phyloP scores from a whole-genome alignment of 2,329 filamentous ascomycete genomes.

The Ophiostoma piceae region DNA sequence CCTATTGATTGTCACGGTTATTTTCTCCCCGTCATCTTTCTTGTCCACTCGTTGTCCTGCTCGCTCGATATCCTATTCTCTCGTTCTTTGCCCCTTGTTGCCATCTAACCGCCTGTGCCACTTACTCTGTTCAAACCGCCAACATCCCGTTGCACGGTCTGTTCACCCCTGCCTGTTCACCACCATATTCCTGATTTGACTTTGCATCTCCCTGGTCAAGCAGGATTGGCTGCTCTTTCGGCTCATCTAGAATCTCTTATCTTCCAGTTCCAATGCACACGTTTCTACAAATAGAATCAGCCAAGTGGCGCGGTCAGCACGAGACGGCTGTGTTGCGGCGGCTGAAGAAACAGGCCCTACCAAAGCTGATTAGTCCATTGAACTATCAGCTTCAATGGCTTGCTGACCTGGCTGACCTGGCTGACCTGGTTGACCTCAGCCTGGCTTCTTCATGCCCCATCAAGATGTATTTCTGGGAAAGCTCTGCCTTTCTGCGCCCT shows the following conservation, averaged over 20 bases:
- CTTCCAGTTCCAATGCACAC: not conserved
- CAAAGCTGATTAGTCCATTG: constrained; percentile 2
- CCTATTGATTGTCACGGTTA: not conserved
- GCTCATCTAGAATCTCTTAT: not conserved
- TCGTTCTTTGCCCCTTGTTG: not conserved
- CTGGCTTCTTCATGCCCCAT: not conserved
- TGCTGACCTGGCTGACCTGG: not conserved
- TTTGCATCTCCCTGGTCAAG: not conserved
- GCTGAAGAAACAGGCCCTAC: not conserved
- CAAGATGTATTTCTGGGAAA: not conserved
- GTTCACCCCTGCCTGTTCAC: not conserved
- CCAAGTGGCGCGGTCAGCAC: constrained; percentile 2
- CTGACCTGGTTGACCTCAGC: not conserved
- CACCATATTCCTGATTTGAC: not conserved
- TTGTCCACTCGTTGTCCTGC: not conserved
- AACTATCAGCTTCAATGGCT: not conserved
- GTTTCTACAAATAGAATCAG: constrained; percentile 9
- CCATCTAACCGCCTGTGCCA: not conserved
- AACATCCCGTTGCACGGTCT: not conserved
- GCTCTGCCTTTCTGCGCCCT: not conserved
- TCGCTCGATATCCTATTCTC: not conserved
- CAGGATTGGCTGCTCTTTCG: not conserved
- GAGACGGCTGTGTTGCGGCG: not conserved
- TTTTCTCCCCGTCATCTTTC: not conserved
- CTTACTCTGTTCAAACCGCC: not conserved